phyloP scores from a whole-genome alignment of 257 asterid genomes.

The Rehmannia glutinosa region DNA sequence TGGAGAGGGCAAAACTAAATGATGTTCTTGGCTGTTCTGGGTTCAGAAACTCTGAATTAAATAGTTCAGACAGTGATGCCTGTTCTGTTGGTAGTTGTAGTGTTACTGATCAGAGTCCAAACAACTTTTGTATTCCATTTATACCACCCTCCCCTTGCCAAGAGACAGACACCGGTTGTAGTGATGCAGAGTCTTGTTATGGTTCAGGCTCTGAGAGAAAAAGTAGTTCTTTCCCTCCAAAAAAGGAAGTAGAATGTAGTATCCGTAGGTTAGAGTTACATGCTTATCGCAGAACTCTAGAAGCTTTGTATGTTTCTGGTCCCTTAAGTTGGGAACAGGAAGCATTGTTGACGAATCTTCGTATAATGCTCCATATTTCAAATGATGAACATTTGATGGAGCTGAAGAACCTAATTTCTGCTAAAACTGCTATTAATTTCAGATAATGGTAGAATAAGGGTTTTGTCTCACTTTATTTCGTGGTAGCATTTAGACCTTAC shows the following conservation, averaged over 20 bases:
- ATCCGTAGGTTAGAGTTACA: constrained; percentile 74
- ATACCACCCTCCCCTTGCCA: constrained; percentile 26
- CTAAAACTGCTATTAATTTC: constrained; percentile 38
- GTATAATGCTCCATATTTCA: constrained; percentile 75
- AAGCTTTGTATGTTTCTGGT: constrained; percentile 77
- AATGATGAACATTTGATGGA: constrained; percentile 90
- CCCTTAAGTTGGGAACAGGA: constrained; percentile 96
- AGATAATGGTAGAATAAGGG: constrained; percentile 30
- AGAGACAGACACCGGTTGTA: constrained; percentile 37
- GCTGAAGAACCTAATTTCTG: constrained; percentile 66
- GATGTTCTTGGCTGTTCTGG: constrained; percentile 26
- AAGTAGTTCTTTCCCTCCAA: constrained; percentile 36
- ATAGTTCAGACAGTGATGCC: constrained; percentile 49
- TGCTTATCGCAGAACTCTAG: constrained; percentile 76
- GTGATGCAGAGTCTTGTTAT: constrained; percentile 68
- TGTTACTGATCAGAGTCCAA: constrained; percentile 37
- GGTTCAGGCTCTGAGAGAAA: constrained; percentile 39
- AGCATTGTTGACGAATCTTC: constrained; percentile 77
- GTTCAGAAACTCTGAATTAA: constrained; percentile 26
- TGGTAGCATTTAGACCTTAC: constrained; percentile 18
- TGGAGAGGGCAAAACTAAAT: constrained; percentile 28
- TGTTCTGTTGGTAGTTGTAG: constrained; percentile 93
- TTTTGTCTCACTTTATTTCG: constrained; percentile 8
- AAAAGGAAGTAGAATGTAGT: constrained; percentile 51
- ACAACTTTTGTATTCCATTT: constrained; percentile 26